Base-by-base conservation (phyloP, 2,329 filamentous ascomycete genomes). In the Periconia digitata region DNA sequence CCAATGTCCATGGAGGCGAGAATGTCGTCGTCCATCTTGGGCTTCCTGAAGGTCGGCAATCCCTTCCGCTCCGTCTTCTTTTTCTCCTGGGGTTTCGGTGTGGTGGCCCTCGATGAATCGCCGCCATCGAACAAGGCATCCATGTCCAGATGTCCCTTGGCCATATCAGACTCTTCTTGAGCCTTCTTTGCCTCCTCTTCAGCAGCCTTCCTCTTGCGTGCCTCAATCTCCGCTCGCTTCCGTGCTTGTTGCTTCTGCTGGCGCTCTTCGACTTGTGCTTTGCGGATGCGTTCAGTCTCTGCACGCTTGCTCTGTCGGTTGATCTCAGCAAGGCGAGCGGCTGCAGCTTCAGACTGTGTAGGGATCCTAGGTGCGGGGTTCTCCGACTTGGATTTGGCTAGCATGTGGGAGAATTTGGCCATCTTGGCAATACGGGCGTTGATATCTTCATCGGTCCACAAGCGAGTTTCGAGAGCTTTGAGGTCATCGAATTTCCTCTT, bases 281-380 rank as follows among this genome's bases (percentile, higher is more conserved):
- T 89, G 50, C 92, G 89, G n/a, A 97, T 88, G 40, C 89, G 86
- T 67, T 96, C 89, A n/a, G 83, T 82, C 64, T 96, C 96, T 58
- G 86, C 81, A 49, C 86, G 85, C 53, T 92, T 86, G 72, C 96
- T 96, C 64, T 88, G 84, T 22, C 83, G 79, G 72, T 99, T 99
- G 56, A 96, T 79, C 63, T 87, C 82, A 0, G 89, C 89, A 20
- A 97, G 80, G 22, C 89, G 86, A 55, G 95, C 90, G 69, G 92
- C 90, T 69, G 95, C 87, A 10, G 77, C 78, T 27, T 80, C 76
- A 8, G 65, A 79, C 76, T 59, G 78, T 71, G 78, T 79, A 20
- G 79, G 76, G 15, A 68, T 79, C 76, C 53, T 77, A 71, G 79
- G 75, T 54, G 81, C 80, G 21, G 53, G 32, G 62, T 84, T 85